A percentile compares a stretch with the other conserved stretches of the same genome.
These are phyloP conservation scores for Boletus sp. DNA, from an alignment of 768 basidiomycete species.

Conservation along the genomic window DNA sequence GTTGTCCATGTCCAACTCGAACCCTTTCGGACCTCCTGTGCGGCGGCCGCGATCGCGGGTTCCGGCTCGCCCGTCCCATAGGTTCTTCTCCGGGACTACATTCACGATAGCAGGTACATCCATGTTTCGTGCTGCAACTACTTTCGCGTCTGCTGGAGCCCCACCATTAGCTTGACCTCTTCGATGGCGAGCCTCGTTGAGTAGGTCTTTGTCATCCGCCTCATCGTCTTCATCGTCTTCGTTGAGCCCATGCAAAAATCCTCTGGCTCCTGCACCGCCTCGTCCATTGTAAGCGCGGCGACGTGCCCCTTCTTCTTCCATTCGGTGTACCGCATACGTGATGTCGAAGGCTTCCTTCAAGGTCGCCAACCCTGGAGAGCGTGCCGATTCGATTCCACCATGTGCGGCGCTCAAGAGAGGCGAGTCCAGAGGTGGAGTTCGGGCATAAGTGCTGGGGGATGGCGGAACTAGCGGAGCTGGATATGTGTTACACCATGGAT, in stretches of 20 bases:
- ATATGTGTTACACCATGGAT: conserved; percentile 88
- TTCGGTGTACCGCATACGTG: conserved; percentile 97
- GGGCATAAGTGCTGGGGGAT: conserved; percentile 54
- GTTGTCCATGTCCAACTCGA: conserved; percentile 84
- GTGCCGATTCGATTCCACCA: conserved; percentile 68
- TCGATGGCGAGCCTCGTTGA: conserved; percentile 49
- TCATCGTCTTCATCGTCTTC: conserved; percentile 82
- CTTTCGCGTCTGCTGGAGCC: conserved; percentile 7
- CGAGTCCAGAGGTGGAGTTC: conserved; percentile 67
- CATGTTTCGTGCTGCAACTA: conserved; percentile 6
- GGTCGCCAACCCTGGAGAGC: conserved; percentile 88
- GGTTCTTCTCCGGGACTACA: conserved; percentile 16
- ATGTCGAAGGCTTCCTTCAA: conserved; percentile 99
- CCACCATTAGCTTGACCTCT: conserved; percentile 32
- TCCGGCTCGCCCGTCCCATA: conserved; percentile 70
- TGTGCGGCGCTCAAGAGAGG: conserved; percentile 82
- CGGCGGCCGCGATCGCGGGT: conserved; percentile 55
- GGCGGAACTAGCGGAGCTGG: conserved; percentile 63
- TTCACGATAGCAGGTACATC: conserved; percentile 14
- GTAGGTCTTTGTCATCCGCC: conserved; percentile 46
- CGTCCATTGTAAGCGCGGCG: conserved; percentile 78
- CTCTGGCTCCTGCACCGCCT: conserved; percentile 73
- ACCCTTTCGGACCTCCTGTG: conserved; percentile 37
- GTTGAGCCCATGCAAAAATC: conserved; percentile 83
- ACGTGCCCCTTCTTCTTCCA: conserved; percentile 97